Percentiles rank a stretch among this genome's conserved stretches.
These are phyloP conservation scores for Coprinopsis marcescibilis DNA, from an alignment of 768 basidiomycete species.

Conservation along the genomic window DNA sequence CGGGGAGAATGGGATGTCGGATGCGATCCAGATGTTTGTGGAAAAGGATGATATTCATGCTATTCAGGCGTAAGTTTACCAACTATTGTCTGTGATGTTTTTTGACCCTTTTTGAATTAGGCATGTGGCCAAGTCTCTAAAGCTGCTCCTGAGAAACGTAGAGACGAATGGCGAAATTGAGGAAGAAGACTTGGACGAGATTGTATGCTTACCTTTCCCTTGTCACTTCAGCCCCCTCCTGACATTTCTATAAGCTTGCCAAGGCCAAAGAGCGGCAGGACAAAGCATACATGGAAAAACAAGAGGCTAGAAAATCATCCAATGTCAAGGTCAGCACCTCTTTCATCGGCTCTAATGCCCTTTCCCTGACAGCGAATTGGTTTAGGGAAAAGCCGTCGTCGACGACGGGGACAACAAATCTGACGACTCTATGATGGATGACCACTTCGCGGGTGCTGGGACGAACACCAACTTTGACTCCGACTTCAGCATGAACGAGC, in stretches of 20 bases:
- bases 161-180: constrained; percentile 57
- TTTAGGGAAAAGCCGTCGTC: constrained; percentile 48
- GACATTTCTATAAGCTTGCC: constrained; percentile 38
- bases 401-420: constrained; percentile 39
- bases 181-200: constrained; percentile 72
- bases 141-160: constrained; percentile 61
- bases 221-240: background rate
- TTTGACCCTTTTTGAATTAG: constrained; percentile 28
- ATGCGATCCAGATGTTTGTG: constrained; percentile 92
- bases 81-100: constrained; percentile 3
- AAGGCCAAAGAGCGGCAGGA: constrained; percentile 71
- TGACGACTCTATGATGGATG: constrained; percentile 79
- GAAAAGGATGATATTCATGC: constrained; percentile 97
- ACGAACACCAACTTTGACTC: constrained; percentile 48
- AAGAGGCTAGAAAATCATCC: constrained; percentile 27
- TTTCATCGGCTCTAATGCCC: background rate
- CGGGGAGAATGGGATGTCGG: constrained; percentile 85
- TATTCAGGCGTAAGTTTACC: constrained; percentile 65
- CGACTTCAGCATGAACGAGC: constrained; percentile 45
- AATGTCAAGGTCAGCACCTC: constrained; percentile 39
- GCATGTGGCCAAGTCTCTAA: constrained; percentile 59
- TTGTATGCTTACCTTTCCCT: constrained; percentile 37
- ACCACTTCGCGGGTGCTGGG: constrained; percentile 45
- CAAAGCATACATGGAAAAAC: constrained; percentile 49
- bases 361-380: too few species aligned